Evolutionary conservation across 208 protist genomes (phyloP).

Genomic region (Trypanosoma conorhini): DNA sequence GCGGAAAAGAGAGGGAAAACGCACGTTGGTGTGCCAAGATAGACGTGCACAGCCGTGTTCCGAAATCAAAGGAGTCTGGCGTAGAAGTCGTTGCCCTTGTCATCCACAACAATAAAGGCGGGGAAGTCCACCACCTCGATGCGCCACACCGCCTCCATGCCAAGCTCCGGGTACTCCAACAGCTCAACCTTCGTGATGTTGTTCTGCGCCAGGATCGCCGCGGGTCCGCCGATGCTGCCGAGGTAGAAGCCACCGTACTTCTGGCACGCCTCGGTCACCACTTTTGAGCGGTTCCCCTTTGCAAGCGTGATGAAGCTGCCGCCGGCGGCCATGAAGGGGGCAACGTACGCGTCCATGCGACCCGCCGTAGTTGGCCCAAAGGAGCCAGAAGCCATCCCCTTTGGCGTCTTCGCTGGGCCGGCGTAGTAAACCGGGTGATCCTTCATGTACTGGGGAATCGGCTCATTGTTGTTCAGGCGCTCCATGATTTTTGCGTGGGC

Average conservation of each 20-base stretch:
- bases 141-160: constrained; percentile 94
- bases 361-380: constrained; percentile 98
- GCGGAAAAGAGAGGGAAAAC: constrained; percentile 1
- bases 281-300: constrained; percentile 96
- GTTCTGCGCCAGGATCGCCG: constrained; percentile 93
- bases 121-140: constrained; percentile 97
- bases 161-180: constrained; percentile 89
- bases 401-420: constrained; percentile 96
- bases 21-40: neutral
- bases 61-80: constrained; percentile 54
- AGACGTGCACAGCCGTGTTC: constrained; percentile 10
- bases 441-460: constrained; percentile 93
- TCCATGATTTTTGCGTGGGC: constrained; percentile 96
- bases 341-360: constrained; percentile 97
- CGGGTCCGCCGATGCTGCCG: constrained; percentile 96
- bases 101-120: constrained; percentile 97
- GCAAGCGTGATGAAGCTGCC: constrained; percentile 95
- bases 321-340: constrained; percentile 91
- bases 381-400: constrained; percentile 94
- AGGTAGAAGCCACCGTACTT: constrained; percentile 98
- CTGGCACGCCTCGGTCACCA: constrained; percentile 94
- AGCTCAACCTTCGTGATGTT: constrained; percentile 95
- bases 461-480: constrained; percentile 80
- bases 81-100: constrained; percentile 98
- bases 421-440: constrained; percentile 97